These are phyloP conservation scores for Phytomonas francai DNA, from an alignment of 208 protist genomes.

Conservation along the genomic window DNA sequence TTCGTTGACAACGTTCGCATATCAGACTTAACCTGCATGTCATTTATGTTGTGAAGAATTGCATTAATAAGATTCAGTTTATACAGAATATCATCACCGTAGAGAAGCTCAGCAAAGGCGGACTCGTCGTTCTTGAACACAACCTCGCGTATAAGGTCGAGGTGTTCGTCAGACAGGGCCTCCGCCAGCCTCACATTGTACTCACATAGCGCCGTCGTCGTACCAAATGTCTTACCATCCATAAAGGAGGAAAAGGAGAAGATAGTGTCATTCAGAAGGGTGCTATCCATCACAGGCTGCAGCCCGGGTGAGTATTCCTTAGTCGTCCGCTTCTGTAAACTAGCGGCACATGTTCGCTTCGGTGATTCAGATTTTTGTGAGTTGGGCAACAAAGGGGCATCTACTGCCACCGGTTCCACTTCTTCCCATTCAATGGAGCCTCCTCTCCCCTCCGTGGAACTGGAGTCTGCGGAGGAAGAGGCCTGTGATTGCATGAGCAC, in stretches of 20 bases:
- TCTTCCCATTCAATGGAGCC: too few species aligned
- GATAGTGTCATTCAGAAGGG: constrained; percentile 19
- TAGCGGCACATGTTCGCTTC: too few species aligned
- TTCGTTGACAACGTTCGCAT: not conserved
- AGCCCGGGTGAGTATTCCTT: too few species aligned
- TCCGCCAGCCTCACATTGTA: constrained; percentile 75
- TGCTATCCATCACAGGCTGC: constrained; percentile 8
- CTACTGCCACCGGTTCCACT: too few species aligned
- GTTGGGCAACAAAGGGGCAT: too few species aligned
- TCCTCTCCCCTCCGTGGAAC: too few species aligned
- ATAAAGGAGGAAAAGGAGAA: constrained; percentile 68
- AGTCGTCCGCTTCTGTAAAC: too few species aligned
- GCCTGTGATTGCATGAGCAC: too few species aligned
- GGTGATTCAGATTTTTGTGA: too few species aligned
- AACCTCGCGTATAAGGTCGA: constrained; percentile 42
- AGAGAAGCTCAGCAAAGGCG: constrained; percentile 77
- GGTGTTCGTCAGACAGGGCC: constrained; percentile 55
- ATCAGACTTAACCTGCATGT: not conserved
- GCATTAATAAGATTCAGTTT: not conserved
- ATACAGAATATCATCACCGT: constrained; percentile 56
- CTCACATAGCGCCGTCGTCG: constrained; percentile 44
- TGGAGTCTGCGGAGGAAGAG: too few species aligned
- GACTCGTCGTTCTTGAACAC: constrained; percentile 72
- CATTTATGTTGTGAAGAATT: not conserved
- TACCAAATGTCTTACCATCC: constrained; percentile 61